Evolutionary conservation across 1,284 basidiomycete species (phyloP), one percentile per base, ranked within the genome.

Genomic region (Neonothopanus nambi): DNA sequence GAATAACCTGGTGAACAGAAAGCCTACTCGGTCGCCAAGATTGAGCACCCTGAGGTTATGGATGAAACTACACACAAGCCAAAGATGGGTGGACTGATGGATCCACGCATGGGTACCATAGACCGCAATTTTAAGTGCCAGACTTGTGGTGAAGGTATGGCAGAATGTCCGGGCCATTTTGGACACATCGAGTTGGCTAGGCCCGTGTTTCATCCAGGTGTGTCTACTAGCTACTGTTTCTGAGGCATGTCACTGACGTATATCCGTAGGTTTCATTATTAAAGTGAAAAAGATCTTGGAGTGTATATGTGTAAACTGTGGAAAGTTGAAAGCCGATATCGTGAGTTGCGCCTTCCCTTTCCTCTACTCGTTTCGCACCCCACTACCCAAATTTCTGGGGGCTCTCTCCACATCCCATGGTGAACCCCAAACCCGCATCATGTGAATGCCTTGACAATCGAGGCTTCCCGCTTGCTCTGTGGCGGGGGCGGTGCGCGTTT

Each of bases 281-380:
- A 99, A 98, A 85, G 95, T 98, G 71, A 99, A 99, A 80, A 99
- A 99, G 82, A 98, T 99, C 66, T 76, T 98, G 75, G 97, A 99
- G 80, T 93, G 91, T 74, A 93, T 99, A 63, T 99, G 97, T 79
- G 92, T 95, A 65, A 95, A 96, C 69, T 99, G 97, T 73, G 97
- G 97, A 66, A 97, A 93, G 75, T 81, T 99, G 63, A 98, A 98
- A 80, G 91, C 91, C 61, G 95, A 98, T 76, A 86, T 86, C 80
- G 93, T 95, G 84, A 90, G 93, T 93, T 68, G 75, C 68, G 75
- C 26, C 75, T 78, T 81, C 76, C 73, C 69, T 74, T 81, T 82
- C 82, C 80, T 83, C 80, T 83, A 81, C 85, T 90, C 86, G 87
- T 89, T 91, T 89, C 81, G 86, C 84, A 86, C 87, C 87, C 89